Base-by-base conservation (phyloP, 352 stramenopile species). In the Halophytophthora batemanensis region DNA sequence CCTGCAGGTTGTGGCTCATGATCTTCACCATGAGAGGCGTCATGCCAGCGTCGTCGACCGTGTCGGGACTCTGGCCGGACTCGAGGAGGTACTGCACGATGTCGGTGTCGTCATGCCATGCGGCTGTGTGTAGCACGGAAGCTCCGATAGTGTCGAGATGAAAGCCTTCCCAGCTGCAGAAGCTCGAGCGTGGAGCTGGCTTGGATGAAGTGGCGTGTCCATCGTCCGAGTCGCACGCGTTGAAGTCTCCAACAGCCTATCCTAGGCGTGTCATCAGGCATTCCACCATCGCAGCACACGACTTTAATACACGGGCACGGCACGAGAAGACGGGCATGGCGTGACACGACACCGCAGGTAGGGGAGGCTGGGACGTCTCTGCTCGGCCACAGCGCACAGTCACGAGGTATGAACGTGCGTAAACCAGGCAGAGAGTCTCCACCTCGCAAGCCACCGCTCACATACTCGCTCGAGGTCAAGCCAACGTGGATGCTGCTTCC, bases 91-190 rank as follows among this genome's bases (percentile, higher is more conserved):
- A 59, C 23, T 37, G 18, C 31, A 48, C 39, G 18, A 64, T 39
- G 7, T 50, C 22, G 5, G 42, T 31, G 35, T 50, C 47, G 4
- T 49, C 56, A 17, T 54, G 29, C 49, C 56, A 64, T 11, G 56
- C 43, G 5, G 56, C 56, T 3, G 56, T 56, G 25, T 64, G 56
- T 19, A 64, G 37, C 3, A 38, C 33, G 6, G 56, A 64, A 1
- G 36, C 56, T 11, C 56, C 56, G 33, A 64, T 54, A 3, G 56
- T 55, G 7, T 14, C 15, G 12, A 64, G 45, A 12, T 50, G 44
- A 25, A 64, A 64, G 15, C 44, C 31, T 3, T 55, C 50, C 56
- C 56, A 64, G 42, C 40, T 59, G 38, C 56, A 54, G 19, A 55
- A 53, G 36, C 14, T 46, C 14, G 29, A 3, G 7, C 12, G 37